Base-by-base conservation (phyloP, 2,329 filamentous ascomycete species). In the Pyricularia sp. region DNA sequence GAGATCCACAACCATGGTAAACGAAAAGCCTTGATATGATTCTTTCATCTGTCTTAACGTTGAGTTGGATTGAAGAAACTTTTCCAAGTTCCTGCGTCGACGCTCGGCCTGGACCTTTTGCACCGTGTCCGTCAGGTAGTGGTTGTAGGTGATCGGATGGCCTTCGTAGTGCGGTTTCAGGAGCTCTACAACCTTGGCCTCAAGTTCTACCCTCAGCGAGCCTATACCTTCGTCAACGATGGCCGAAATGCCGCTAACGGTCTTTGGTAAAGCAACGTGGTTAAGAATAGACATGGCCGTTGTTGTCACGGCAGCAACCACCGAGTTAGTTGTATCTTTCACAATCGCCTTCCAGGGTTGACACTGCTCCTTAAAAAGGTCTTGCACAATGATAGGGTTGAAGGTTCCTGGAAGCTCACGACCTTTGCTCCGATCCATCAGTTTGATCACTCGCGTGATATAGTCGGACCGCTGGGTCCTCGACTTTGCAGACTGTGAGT, bases 121-220 rank as follows among this genome's bases (percentile, higher is more conserved):
- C 1, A 81, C 71, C 1, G 70, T 77, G 9, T 79, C 75, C 0
- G 75, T 78, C 3, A 81, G 71, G 61, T 78, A 74, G 63, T 78
- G 75, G 68, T 81, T 79, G 69, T 81, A 81, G 0, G 79, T 81
- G 50, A 81, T 80, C 0, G 79, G 78, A 68, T 81, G 79, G 0
- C 72, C 69, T 1, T 71, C 69, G 3, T 70, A 36, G 65, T 78
- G 74, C 2, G 74, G 73, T 11, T 63, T 67, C 10, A 79, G 26
- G 0, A 79, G 66, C 67, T 78, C 75, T 6, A 69, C 63, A 0
- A 75, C 66, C 70, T 78, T 77, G 26, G 20, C 61, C 0, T 69
- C 65, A 7, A 79, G 67, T 2, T 69, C 63, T 0, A 12, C 9
- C 50, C 72, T 70, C 11, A 76, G 68, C 3, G 65, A 20, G 2